Evolutionary conservation across 1,139 yeast species (phyloP).

Genomic region (Groenewaldozyma auringiensis): DNA sequence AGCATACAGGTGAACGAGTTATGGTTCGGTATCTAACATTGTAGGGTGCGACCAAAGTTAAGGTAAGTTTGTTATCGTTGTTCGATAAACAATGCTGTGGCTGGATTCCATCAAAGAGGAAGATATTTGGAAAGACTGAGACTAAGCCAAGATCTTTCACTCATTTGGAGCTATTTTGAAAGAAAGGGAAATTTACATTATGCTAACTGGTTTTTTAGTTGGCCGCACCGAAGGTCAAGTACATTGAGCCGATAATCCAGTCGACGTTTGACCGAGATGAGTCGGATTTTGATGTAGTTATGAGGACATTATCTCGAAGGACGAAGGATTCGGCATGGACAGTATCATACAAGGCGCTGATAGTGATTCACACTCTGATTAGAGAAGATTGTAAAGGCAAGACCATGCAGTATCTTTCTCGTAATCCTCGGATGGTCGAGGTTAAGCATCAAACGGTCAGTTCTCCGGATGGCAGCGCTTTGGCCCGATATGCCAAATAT

Average conservation of each 20-base stretch:
- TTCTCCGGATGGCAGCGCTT: conserved; percentile 50
- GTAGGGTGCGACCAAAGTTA: conserved; percentile 61
- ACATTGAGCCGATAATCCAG: conserved; percentile 83
- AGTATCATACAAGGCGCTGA: conserved; percentile 67
- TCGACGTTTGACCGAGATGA: conserved; percentile 50
- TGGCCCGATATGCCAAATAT: conserved; percentile 66
- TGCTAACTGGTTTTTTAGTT: conserved; percentile 45
- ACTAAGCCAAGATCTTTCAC: too few relatives aligned
- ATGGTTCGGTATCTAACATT: conserved; percentile 7
- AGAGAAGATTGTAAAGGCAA: conserved; percentile 80
- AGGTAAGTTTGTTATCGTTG: conserved; percentile 23
- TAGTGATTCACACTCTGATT: conserved; percentile 84
- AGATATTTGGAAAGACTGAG: too few relatives aligned
- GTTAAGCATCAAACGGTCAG: conserved; percentile 30
- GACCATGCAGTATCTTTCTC: conserved; percentile 56
- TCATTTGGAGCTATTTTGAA: too few relatives aligned
- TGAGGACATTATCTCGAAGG: conserved; percentile 53
- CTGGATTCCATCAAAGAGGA: too few relatives aligned
- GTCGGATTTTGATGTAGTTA: conserved; percentile 60
- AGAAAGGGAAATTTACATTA: too few relatives aligned
- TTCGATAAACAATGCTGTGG: too few relatives aligned
- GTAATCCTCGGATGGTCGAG: conserved; percentile 55
- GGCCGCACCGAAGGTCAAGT: conserved; percentile 98
- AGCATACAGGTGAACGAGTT: conserved; percentile 11
- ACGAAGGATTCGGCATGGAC: conserved; percentile 83